Evolutionary conservation across 176 grass and related monocot genomes (phyloP), one percentile per base, ranked within the genome.

Genomic region (Carex parvula): DNA sequence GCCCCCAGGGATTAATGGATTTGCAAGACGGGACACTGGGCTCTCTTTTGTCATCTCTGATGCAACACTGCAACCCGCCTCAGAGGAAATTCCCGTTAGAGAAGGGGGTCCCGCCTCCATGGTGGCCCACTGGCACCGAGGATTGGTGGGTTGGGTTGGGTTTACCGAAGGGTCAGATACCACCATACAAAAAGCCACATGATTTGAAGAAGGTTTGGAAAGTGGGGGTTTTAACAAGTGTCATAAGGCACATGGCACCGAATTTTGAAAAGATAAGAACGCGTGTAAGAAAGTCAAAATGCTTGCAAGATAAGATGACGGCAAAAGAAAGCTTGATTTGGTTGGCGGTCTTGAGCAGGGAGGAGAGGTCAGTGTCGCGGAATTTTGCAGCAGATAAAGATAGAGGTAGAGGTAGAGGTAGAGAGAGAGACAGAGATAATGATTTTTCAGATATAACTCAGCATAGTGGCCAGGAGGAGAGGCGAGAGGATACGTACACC

Each of bases 121-220:
- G 96, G 96, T 99, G 96, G 96, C 96, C 96, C 70, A 86, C 87
- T 8, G 96, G 96, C 64, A 89, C 91, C 50, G 96, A 99, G 84
- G 91, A 93, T 20, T 99, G 96, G 96, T 99, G 91, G 91, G 63
- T 68, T 59, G 76, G 83, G 24, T 75, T 93, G 85, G 96, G 96
- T 48, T 90, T 92, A 79, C 93, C 91, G 14, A 85, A 86, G 17
- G 91, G 86, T 58, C 88, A 92, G 65, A 37, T 83, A 3, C 91
- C 91, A 69, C 93, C 93, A 8, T 99, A 99, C 70, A 99, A 93
- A 80, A 99, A 99, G 44, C 96, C 96, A 32, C 96, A 99, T 81
- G 96, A 95, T 82, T 90, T 99, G 85, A 99, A 99, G 89, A 95
- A 99, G 85, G 82, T 99, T n/a, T 99, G 96, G 96, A 99, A 99